Evolutionary conservation across 768 basidiomycete genomes (phyloP).

Genomic region (Termitomyces sp.): DNA sequence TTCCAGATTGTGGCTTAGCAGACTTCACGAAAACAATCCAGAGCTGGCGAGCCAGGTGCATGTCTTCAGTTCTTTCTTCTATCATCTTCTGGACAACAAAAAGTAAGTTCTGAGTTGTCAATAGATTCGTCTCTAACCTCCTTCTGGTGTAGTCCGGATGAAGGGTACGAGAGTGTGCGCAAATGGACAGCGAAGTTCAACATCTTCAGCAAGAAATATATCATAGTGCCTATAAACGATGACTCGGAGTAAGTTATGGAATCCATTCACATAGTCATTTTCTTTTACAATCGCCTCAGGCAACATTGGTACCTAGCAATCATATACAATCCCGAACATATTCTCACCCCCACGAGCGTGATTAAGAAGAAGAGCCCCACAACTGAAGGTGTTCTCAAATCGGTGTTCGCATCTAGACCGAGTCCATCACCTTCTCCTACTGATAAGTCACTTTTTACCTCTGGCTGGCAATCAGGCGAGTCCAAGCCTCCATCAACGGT

Average conservation of each 20-base stretch:
- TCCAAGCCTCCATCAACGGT: slow-evolving; percentile 1
- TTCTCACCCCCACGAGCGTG: slow-evolving; percentile 23
- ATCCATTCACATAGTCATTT: background rate
- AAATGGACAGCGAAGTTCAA: slow-evolving; percentile 94
- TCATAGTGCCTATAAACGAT: slow-evolving; percentile 96
- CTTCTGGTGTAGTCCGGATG: slow-evolving; percentile 32
- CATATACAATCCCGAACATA: slow-evolving; percentile 76
- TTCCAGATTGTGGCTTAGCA: slow-evolving; percentile 63
- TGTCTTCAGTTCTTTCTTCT: slow-evolving; percentile 97
- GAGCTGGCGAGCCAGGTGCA: slow-evolving; percentile 69
- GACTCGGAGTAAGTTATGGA: slow-evolving; percentile 45
- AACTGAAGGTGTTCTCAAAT: background rate
- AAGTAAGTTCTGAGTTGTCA: slow-evolving; percentile 31
- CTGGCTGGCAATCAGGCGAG: background rate
- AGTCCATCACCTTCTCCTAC: background rate
- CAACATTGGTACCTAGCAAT: slow-evolving; percentile 97
- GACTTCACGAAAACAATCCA: slow-evolving; percentile 48
- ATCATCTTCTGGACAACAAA: slow-evolving; percentile 83
- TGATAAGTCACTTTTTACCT: background rate
- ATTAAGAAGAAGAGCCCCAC: slow-evolving; percentile 2
- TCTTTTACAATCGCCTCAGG: slow-evolving; percentile 31
- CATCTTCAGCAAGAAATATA: slow-evolving; percentile 85
- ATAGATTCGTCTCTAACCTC: slow-evolving; percentile 2
- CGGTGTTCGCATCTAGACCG: background rate
- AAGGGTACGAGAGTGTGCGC: slow-evolving; percentile 77